Conservation (phyloP, 805 yeast genomes). For the Tetrapisispora taiwanensis region DNA sequence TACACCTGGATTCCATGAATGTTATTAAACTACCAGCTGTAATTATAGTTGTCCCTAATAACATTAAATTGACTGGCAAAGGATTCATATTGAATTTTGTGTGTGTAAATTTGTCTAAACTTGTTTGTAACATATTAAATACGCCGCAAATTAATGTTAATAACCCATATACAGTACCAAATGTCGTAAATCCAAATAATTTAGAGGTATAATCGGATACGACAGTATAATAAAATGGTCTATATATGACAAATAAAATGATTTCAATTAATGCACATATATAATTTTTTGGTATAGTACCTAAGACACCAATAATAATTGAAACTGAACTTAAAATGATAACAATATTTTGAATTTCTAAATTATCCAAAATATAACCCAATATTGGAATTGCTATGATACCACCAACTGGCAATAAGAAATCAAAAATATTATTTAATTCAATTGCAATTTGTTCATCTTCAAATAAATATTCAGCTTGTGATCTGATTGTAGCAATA, state of each 20-base stretch:
- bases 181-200: conserved; percentile 85
- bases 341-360: conserved; percentile 51
- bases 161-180: conserved; percentile 86
- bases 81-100: conserved; percentile 63
- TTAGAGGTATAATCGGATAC: conserved; percentile 87
- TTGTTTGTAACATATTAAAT: conserved; percentile 64
- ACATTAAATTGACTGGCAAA: conserved; percentile 54
- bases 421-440: conserved; percentile 69
- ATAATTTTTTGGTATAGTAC: conserved; percentile 41
- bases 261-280: conserved; percentile 58
- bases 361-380: conserved; percentile 68
- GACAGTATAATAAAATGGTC: conserved; percentile 90
- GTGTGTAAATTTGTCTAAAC: conserved; percentile 64
- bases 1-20: neutral
- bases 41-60: conserved; percentile 45
- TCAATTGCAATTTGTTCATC: conserved; percentile 39
- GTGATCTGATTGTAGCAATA: conserved; percentile 80
- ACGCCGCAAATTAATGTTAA: conserved; percentile 74
- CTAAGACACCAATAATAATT: conserved; percentile 57
- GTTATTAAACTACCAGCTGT: conserved; percentile 6
- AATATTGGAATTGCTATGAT: conserved; percentile 77
- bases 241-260: conserved; percentile 59
- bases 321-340: conserved; percentile 44
- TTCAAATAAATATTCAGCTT: conserved; percentile 63
- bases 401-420: conserved; percentile 85